These are phyloP conservation scores for Dothideomycetes sp. DNA, from an alignment of 2,329 filamentous ascomycete species.

Conservation along the genomic window DNA sequence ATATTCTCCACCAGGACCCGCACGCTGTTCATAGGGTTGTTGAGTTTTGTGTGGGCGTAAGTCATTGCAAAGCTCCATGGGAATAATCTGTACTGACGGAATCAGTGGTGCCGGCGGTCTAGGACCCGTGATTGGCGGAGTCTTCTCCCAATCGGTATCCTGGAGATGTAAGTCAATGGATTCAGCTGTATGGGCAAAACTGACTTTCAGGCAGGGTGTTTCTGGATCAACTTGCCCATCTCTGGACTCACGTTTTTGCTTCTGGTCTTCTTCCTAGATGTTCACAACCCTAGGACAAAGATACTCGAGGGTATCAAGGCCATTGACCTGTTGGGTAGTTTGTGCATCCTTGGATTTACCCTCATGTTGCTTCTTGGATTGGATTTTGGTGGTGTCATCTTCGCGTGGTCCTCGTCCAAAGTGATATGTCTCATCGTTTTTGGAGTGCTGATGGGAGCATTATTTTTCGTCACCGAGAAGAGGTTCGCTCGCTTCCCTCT, in stretches of 20 bases:
- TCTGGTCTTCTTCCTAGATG: conserved; percentile 44
- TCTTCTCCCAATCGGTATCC: conserved; percentile 23
- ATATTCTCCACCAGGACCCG: conserved; percentile 39
- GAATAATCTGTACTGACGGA: too few species aligned
- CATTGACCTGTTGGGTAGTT: conserved; percentile 46
- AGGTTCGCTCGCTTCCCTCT: conserved; percentile 56
- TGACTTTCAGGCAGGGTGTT: conserved; percentile 16
- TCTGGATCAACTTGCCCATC: conserved; percentile 49
- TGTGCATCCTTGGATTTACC: conserved; percentile 43
- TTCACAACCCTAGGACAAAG: conserved; percentile 46
- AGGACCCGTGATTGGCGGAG: conserved; percentile 42
- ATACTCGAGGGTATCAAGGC: conserved; percentile 41
- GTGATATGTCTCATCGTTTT: conserved; percentile 48
- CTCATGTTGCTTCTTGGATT: conserved; percentile 45
- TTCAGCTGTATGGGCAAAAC: conserved; percentile 14
- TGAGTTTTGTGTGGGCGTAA: conserved; percentile 48
- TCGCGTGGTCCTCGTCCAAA: conserved; percentile 46
- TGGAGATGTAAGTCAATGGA: conserved; percentile 25
- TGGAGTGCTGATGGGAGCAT: conserved; percentile 37
- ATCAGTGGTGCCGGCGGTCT: conserved; percentile 43
- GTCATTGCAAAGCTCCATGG: too few species aligned
- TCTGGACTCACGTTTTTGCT: conserved; percentile 40
- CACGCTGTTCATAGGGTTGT: conserved; percentile 40
- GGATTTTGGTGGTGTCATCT: conserved; percentile 45
- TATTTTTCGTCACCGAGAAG: conserved; percentile 55